Percentiles rank a stretch among this genome's conserved stretches.
Conservation (phyloP, 805 yeast species). For the Kodamaea neixiangensis region DNA sequence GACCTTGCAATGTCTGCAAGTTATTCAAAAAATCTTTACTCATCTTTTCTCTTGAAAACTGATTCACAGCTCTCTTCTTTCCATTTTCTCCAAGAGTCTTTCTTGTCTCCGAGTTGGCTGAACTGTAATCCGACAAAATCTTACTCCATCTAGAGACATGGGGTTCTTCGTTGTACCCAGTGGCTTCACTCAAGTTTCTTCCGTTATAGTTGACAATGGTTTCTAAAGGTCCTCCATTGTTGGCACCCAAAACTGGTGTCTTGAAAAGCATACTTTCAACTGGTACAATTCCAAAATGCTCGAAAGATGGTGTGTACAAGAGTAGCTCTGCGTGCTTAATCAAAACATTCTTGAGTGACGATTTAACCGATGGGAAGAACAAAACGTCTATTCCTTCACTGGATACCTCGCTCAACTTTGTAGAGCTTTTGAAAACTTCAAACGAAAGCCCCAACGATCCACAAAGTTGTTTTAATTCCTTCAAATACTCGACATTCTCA, state of each 20-base stretch:
- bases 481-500: slow-evolving; percentile 75
- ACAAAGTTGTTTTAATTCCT: slow-evolving; percentile 56
- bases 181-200: slow-evolving; percentile 38
- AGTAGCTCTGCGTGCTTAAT: slow-evolving; percentile 59
- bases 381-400: slow-evolving; percentile 45
- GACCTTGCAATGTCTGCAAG: slow-evolving; percentile 6
- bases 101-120: slow-evolving; percentile 21
- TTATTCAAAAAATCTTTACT: slow-evolving; percentile 30
- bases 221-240: slow-evolving; percentile 93
- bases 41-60: slow-evolving; percentile 51
- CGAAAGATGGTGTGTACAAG: slow-evolving; percentile 86
- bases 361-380: slow-evolving; percentile 79
- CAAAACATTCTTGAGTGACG: slow-evolving; percentile 62
- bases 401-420: background rate
- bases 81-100: slow-evolving; percentile 38
- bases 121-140: slow-evolving; percentile 43
- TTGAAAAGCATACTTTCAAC: slow-evolving; percentile 88
- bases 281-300: slow-evolving; percentile 98
- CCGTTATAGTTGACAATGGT: slow-evolving; percentile 50
- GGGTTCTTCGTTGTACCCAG: slow-evolving; percentile 63
- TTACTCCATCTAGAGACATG: slow-evolving; percentile 56
- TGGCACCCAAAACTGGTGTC: slow-evolving; percentile 81
- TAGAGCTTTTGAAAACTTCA: background rate
- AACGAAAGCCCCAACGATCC: slow-evolving; percentile 40
- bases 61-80: slow-evolving; percentile 32